Conservation (phyloP, 257 asterid species). For the Gentiana dahurica region DNA sequence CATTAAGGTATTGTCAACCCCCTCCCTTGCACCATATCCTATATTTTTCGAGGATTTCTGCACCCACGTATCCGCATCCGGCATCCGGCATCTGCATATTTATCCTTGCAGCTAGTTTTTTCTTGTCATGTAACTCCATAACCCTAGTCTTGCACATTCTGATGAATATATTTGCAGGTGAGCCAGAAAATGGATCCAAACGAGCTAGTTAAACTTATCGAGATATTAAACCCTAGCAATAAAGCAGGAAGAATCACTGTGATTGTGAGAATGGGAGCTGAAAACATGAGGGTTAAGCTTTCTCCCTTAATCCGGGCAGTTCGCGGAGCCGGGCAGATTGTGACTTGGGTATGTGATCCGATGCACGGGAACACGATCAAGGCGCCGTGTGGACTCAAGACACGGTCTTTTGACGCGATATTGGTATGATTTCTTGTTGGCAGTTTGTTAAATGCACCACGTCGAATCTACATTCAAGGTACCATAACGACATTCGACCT, state of each 20-base stretch:
- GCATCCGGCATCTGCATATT: too few relatives aligned
- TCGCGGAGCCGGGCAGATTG: conserved; percentile 68
- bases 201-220: conserved; percentile 59
- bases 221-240: conserved; percentile 56
- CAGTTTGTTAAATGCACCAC: too few relatives aligned
- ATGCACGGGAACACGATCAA: conserved; percentile 88
- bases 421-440: conserved; percentile 32
- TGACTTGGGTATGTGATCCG: conserved; percentile 88
- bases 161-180: conserved; percentile 41
- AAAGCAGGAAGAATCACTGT: conserved; percentile 78
- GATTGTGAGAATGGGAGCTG: conserved; percentile 84
- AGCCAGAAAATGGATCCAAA: conserved; percentile 91
- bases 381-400: conserved; percentile 85
- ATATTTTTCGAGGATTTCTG: too few relatives aligned
- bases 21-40: too few relatives aligned
- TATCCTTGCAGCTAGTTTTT: too few relatives aligned
- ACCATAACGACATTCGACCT: too few relatives aligned
- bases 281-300: conserved; percentile 83
- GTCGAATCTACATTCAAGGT: too few relatives aligned
- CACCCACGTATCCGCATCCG: too few relatives aligned
- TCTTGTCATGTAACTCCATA: too few relatives aligned
- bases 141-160: too few relatives aligned
- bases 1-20: conserved; percentile 87
- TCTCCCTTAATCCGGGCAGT: conserved; percentile 77
- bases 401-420: conserved; percentile 79